These are phyloP conservation scores for Phaffia tasmanica DNA, from an alignment of 768 basidiomycete genomes.

Conservation along the genomic window DNA sequence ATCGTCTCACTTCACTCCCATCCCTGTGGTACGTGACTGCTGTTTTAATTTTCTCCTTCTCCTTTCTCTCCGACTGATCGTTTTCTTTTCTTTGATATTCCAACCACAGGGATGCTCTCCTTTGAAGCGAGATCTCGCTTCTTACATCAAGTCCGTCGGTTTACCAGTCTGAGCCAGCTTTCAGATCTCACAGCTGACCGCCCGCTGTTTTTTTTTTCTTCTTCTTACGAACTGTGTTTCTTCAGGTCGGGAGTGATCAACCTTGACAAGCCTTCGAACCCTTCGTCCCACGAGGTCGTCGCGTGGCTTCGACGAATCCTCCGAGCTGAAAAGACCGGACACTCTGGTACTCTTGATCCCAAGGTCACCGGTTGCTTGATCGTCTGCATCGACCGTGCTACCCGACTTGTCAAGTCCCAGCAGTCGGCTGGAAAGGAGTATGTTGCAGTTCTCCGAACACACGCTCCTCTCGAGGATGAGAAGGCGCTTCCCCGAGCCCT, in stretches of 20 bases:
- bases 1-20: conserved; percentile 95
- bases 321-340: conserved; percentile 94
- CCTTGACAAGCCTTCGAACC: conserved; percentile 98
- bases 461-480: conserved; percentile 67
- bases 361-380: conserved; percentile 98
- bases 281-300: conserved; percentile 97
- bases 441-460: conserved; percentile 87
- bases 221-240: background rate
- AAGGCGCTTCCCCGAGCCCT: conserved; percentile 81
- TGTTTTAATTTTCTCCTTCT: background rate
- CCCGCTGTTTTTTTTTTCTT: background rate
- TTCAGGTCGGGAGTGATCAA: conserved; percentile 92
- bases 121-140: conserved; percentile 80
- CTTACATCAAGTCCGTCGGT: conserved; percentile 68
- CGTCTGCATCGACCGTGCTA: conserved; percentile 98
- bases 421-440: conserved; percentile 99
- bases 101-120: conserved; percentile 61
- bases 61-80: background rate
- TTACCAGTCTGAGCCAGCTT: background rate
- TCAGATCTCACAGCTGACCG: background rate
- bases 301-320: conserved; percentile 97
- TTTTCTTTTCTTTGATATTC: background rate
- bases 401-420: conserved; percentile 92
- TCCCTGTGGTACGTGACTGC: conserved; percentile 49
- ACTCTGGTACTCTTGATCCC: conserved; percentile 96